Evolutionary conservation across 805 yeast species (phyloP).

Genomic region (Nakazawaea sp.): DNA sequence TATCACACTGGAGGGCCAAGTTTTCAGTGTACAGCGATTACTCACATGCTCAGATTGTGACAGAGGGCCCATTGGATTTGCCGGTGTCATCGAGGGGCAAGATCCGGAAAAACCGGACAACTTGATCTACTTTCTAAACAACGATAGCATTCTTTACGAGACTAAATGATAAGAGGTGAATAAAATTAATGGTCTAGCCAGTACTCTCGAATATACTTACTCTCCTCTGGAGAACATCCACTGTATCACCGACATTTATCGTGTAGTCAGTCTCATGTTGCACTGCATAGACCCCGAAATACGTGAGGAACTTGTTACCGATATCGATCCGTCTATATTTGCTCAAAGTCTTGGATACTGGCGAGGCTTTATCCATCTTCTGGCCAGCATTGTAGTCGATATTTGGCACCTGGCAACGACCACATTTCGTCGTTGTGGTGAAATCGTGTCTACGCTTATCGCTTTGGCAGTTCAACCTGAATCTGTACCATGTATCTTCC

Average conservation of each 20-base stretch:
- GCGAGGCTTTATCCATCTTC: slow-evolving; percentile 15
- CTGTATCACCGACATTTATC: slow-evolving; percentile 18
- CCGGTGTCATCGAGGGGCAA: slow-evolving; percentile 27
- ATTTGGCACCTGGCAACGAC: slow-evolving; percentile 22
- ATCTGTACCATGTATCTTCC: slow-evolving; percentile 18
- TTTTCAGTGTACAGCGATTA: slow-evolving; percentile 38
- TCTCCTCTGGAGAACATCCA: slow-evolving; percentile 17
- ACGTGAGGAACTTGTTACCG: slow-evolving; percentile 16
- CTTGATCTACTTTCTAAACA: slow-evolving; percentile 36
- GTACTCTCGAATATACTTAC: slow-evolving; percentile 10
- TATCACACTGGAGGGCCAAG: slow-evolving; percentile 15
- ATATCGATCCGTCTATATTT: slow-evolving; percentile 23
- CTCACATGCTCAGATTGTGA: slow-evolving; percentile 74
- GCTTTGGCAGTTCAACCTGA: slow-evolving; percentile 13
- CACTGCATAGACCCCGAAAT: slow-evolving; percentile 22
- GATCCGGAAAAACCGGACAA: slow-evolving; percentile 24
- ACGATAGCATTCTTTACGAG: slow-evolving; percentile 38
- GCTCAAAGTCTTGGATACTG: slow-evolving; percentile 18
- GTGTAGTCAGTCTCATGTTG: slow-evolving; percentile 17
- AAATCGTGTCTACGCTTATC: slow-evolving; percentile 13
- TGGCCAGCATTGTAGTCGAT: slow-evolving; percentile 12
- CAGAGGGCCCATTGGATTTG: slow-evolving; percentile 71
- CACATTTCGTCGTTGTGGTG: slow-evolving; percentile 19
- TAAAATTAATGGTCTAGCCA: background rate
- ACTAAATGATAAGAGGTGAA: slow-evolving; percentile 3